Percentiles rank a stretch among this genome's conserved stretches.
phyloP scores from a whole-genome alignment of 805 yeast genomes.

The Sungouiozyma ichnusensis region DNA sequence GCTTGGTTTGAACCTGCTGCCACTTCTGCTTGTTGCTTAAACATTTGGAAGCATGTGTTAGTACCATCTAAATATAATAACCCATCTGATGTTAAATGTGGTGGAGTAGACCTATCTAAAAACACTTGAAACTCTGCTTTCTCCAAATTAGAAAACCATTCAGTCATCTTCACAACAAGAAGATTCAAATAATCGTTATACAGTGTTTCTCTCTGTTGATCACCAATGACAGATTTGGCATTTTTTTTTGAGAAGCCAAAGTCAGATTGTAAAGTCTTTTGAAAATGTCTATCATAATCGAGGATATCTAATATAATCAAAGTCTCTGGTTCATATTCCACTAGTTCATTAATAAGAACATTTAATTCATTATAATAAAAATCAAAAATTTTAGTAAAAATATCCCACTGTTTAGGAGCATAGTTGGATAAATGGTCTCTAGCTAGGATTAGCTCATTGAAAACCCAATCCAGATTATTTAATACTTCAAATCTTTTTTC shows the following conservation, averaged over 20 bases:
- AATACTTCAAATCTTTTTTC: conserved; percentile 45
- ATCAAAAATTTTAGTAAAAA: conserved; percentile 49
- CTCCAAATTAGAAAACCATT: conserved; percentile 70
- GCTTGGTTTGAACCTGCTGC: conserved; percentile 81
- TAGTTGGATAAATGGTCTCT: conserved; percentile 45
- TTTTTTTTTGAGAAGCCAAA: conserved; percentile 40
- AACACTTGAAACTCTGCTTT: conserved; percentile 60
- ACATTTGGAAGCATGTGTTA: conserved; percentile 67
- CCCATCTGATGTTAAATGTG: conserved; percentile 59
- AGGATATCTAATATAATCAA: conserved; percentile 60
- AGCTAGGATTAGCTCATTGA: conserved; percentile 64
- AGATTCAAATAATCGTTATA: conserved; percentile 70
- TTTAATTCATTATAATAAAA: conserved; percentile 62
- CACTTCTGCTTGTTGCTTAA: conserved; percentile 81
- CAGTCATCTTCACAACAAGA: conserved; percentile 62
- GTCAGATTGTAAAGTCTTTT: conserved; percentile 38
- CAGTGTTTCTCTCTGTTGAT: conserved; percentile 58
- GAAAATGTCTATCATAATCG: conserved; percentile 65
- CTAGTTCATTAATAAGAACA: conserved; percentile 48
- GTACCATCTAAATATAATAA: conserved; percentile 64
- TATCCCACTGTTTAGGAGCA: conserved; percentile 68
- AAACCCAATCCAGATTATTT: conserved; percentile 72
- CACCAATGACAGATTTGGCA: conserved; percentile 51
- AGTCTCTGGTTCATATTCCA: conserved; percentile 72
- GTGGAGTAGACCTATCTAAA: conserved; percentile 55